Evolutionary conservation across 345 rosid species (phyloP).

Genomic region (Odontarrhena argentea): DNA sequence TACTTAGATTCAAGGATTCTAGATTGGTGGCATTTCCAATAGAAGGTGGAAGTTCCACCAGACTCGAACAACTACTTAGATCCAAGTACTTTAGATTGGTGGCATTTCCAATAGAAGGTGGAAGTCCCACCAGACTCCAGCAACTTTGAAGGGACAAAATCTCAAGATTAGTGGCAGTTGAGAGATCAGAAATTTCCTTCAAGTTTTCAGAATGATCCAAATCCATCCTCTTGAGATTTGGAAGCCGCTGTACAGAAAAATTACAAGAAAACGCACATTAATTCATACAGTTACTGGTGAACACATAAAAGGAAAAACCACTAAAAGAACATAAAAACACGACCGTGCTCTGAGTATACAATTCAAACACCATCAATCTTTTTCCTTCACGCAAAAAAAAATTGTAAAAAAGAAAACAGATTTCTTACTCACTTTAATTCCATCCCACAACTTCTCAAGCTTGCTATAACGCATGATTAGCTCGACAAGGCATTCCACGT

Average conservation of each 20-base stretch:
- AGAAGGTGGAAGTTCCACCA: background rate
- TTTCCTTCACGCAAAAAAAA: background rate
- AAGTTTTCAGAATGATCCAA: background rate
- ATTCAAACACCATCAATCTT: too few relatives aligned
- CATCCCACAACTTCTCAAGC: slow-evolving; percentile 19
- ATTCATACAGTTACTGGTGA: background rate
- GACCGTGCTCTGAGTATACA: too few relatives aligned
- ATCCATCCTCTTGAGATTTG: slow-evolving; percentile 3
- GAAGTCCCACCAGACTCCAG: too few relatives aligned
- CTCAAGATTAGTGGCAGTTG: slow-evolving; percentile 5
- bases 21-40: slow-evolving; percentile 16
- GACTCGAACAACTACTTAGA: background rate
- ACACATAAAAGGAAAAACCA: background rate
- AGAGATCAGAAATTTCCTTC: slow-evolving; percentile 16
- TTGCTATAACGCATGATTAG: background rate
- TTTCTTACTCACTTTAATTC: background rate
- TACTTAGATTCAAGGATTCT: background rate
- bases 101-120: too few relatives aligned
- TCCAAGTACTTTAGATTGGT: background rate
- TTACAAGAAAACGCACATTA: background rate
- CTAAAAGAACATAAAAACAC: too few relatives aligned
- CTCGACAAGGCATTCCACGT: background rate
- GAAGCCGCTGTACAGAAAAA: background rate
- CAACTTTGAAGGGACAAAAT: too few relatives aligned
- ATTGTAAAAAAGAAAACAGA: background rate